These are phyloP conservation scores for Phytophthora sp. DNA, from an alignment of 352 stramenopile genomes.

Conservation along the genomic window DNA sequence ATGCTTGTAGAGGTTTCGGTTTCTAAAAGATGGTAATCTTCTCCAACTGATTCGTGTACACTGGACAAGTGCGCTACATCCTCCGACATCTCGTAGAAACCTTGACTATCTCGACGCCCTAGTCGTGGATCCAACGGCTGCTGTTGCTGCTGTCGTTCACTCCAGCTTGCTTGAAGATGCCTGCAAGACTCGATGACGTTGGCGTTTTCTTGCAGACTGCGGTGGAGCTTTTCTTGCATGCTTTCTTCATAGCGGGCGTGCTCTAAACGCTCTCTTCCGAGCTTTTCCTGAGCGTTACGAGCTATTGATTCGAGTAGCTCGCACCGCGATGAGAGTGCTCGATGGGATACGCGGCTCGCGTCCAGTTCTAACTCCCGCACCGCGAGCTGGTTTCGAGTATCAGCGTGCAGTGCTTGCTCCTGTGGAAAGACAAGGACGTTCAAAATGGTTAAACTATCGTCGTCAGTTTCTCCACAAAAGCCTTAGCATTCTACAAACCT, in stretches of 20 bases:
- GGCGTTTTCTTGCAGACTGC: constrained; percentile 56
- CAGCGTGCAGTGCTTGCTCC: constrained; percentile 28
- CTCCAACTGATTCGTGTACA: constrained; percentile 22
- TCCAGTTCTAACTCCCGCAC: constrained; percentile 47
- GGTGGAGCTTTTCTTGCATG: constrained; percentile 53
- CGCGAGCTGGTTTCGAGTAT: constrained; percentile 36
- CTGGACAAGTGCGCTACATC: constrained; percentile 11
- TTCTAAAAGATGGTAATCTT: constrained; percentile 19
- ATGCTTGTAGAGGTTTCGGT: constrained; percentile 22
- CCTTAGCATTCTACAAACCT: too few relatives aligned
- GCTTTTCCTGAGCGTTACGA: constrained; percentile 59
- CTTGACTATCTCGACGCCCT: constrained; percentile 14
- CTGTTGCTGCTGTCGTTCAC: constrained; percentile 21
- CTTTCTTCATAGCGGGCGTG: constrained; percentile 52
- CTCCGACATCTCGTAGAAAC: constrained; percentile 24
- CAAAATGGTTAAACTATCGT: constrained; percentile 1
- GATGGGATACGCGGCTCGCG: constrained; percentile 40
- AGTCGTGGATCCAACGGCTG: constrained; percentile 23
- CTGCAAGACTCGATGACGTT: constrained; percentile 47
- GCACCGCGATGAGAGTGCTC: constrained; percentile 48
- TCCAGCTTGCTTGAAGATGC: constrained; percentile 42
- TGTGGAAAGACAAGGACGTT: constrained; percentile 11
- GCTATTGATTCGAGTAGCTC: constrained; percentile 68
- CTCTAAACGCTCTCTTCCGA: constrained; percentile 58
- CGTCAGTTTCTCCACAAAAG: too few relatives aligned